Percentiles rank a stretch among this genome's conserved stretches.
Conservation (phyloP, 225 moss, liverwort and hornwort genomes). For the Lunularia cruciata region DNA sequence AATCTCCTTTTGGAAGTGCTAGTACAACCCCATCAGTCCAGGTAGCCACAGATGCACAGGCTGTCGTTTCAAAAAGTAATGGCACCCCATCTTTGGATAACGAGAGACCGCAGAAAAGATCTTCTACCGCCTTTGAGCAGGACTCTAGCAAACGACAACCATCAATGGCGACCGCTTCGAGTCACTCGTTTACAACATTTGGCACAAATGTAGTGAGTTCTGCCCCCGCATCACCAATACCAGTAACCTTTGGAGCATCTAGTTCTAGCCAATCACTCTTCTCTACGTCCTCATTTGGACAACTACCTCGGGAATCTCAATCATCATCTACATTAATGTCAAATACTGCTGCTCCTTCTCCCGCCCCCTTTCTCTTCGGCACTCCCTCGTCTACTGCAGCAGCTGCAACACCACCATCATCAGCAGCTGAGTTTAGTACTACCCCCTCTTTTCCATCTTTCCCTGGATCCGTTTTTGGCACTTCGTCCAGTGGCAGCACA, state of each 20-base stretch:
- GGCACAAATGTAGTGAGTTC: conserved; percentile 29
- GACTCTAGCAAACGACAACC: conserved; percentile 23
- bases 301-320: conserved; percentile 28
- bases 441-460: conserved; percentile 35
- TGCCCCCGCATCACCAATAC: conserved; percentile 9
- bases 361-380: conserved; percentile 29
- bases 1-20: background rate
- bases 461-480: conserved; percentile 33
- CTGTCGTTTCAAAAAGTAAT: background rate
- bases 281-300: conserved; percentile 27
- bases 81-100: conserved; percentile 1
- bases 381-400: conserved; percentile 25
- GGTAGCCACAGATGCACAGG: conserved; percentile 19
- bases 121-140: conserved; percentile 26
- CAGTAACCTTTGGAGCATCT: conserved; percentile 26
- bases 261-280: conserved; percentile 24
- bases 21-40: conserved; percentile 6
- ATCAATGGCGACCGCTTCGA: conserved; percentile 15
- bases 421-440: conserved; percentile 22
- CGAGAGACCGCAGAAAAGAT: conserved; percentile 39
- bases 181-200: conserved; percentile 29
- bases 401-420: conserved; percentile 4
- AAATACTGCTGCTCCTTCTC: background rate
- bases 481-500: conserved; percentile 32
- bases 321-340: conserved; percentile 13